Conservation (phyloP, 2,329 filamentous ascomycete species). For the Fusarium begoniae region DNA sequence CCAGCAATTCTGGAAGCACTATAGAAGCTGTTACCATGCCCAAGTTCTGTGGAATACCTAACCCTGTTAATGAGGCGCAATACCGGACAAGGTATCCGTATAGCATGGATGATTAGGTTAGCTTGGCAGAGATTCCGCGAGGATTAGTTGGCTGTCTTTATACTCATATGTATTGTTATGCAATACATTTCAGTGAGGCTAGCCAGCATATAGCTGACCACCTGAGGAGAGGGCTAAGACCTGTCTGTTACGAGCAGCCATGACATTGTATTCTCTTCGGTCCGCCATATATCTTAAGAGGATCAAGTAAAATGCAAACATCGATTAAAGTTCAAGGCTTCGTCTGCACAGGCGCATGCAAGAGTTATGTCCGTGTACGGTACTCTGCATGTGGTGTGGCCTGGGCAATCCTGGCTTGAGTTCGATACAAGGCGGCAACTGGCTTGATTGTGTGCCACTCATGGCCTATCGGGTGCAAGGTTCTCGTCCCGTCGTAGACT, state of each 20-base stretch:
- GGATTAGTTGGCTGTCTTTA: constrained; percentile 1
- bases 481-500: constrained; percentile 18
- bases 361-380: background rate
- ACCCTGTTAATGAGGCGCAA: constrained; percentile 31
- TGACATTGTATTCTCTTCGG: too few relatives aligned
- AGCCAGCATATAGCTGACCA: constrained; percentile 1
- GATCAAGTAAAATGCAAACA: constrained; percentile 4
- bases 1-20: constrained; percentile 29
- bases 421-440: constrained; percentile 29
- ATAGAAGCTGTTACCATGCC: constrained; percentile 14
- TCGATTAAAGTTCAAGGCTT: constrained; percentile 5
- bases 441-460: constrained; percentile 37
- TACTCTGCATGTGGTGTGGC: constrained; percentile 1
- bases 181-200: background rate
- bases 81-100: constrained; percentile 12
- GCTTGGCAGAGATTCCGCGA: constrained; percentile 21
- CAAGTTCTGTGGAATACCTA: constrained; percentile 11
- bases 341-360: constrained; percentile 14
- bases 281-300: background rate
- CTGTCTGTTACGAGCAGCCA: background rate
- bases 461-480: constrained; percentile 32
- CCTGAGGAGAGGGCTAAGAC: background rate
- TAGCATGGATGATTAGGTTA: constrained; percentile 28
- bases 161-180: background rate
- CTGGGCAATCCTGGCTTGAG: constrained; percentile 25